A percentile compares a stretch with the other conserved stretches of the same genome.
These are phyloP conservation scores for Cordyceps cicadae DNA, from an alignment of 2,329 filamentous ascomycete genomes.

Conservation along the genomic window DNA sequence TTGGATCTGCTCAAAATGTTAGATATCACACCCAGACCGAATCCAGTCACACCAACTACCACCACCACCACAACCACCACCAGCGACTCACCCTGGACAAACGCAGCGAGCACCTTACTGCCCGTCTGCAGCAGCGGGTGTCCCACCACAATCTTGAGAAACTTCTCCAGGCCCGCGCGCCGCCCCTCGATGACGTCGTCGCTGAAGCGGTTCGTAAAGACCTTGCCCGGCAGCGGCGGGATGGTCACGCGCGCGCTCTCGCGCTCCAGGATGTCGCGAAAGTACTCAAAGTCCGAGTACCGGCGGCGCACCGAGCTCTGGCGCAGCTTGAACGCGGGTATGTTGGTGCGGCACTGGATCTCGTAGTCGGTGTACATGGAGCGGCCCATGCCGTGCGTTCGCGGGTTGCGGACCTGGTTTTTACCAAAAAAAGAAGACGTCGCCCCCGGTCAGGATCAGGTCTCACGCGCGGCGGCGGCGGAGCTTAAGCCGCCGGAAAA, in stretches of 20 bases:
- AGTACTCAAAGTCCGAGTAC: conserved; percentile 98
- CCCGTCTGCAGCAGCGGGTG: conserved; percentile 95
- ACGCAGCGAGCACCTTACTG: conserved; percentile 90
- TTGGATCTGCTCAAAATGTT: conserved; percentile 51
- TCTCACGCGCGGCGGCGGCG: background rate
- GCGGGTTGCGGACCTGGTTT: conserved; percentile 76
- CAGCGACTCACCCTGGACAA: conserved; percentile 71
- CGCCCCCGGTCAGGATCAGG: background rate
- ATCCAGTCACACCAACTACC: background rate
- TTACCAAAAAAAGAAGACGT: too few species aligned
- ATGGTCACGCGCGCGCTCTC: conserved; percentile 93
- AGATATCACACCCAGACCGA: background rate
- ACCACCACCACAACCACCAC: conserved; percentile 1
- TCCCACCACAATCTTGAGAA: conserved; percentile 93
- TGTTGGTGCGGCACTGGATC: conserved; percentile 96
- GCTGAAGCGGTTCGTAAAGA: conserved; percentile 95
- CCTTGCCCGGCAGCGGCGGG: conserved; percentile 89
- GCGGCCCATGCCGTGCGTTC: conserved; percentile 88
- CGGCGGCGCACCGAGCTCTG: conserved; percentile 80
- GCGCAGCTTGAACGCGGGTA: conserved; percentile 95
- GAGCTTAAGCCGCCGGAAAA: background rate
- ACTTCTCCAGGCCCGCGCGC: conserved; percentile 84
- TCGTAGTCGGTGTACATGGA: conserved; percentile 99
- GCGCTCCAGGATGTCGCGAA: conserved; percentile 94
- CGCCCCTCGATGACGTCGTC: conserved; percentile 97